phyloP scores from a whole-genome alignment of 768 basidiomycete species.

The Kwoniella mangroviensis region DNA sequence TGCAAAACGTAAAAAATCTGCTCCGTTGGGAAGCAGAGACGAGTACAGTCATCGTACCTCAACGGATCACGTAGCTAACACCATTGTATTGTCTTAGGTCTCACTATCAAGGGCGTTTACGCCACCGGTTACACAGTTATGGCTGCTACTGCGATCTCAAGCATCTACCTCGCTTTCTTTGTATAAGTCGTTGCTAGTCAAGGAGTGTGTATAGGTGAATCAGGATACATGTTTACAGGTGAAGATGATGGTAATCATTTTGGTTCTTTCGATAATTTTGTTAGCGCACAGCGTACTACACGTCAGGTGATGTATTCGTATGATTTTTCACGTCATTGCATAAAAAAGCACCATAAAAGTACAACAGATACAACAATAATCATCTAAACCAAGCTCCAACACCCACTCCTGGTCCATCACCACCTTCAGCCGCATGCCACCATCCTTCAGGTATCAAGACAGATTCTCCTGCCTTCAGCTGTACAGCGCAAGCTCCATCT shows the following conservation, averaged over 20 bases:
- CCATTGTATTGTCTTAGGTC: conserved; percentile 63
- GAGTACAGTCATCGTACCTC: background rate
- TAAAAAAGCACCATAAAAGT: background rate
- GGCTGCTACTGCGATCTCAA: conserved; percentile 75
- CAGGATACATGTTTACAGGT: background rate
- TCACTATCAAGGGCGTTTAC: conserved; percentile 80
- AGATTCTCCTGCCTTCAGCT: conserved; percentile 40
- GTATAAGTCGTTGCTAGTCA: conserved; percentile 27
- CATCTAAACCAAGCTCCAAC: conserved; percentile 51
- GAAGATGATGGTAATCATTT: background rate
- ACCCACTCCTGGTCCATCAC: conserved; percentile 41
- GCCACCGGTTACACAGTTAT: conserved; percentile 80
- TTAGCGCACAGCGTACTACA: background rate
- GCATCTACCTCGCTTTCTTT: conserved; percentile 69
- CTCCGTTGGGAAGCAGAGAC: too few species aligned
- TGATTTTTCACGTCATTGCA: background rate
- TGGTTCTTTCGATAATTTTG: background rate
- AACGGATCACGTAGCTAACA: background rate
- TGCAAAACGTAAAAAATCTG: too few species aligned
- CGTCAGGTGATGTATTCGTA: conserved; percentile 16
- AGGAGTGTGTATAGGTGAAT: background rate
- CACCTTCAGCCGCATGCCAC: conserved; percentile 54
- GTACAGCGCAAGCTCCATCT: conserved; percentile 38
- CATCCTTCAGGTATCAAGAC: conserved; percentile 55
- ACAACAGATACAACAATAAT: conserved; percentile 11